A percentile compares a stretch with the other conserved stretches of the same genome.
These are phyloP conservation scores for Geotrichum ghanense DNA, from an alignment of 805 yeast species.

Conservation along the genomic window DNA sequence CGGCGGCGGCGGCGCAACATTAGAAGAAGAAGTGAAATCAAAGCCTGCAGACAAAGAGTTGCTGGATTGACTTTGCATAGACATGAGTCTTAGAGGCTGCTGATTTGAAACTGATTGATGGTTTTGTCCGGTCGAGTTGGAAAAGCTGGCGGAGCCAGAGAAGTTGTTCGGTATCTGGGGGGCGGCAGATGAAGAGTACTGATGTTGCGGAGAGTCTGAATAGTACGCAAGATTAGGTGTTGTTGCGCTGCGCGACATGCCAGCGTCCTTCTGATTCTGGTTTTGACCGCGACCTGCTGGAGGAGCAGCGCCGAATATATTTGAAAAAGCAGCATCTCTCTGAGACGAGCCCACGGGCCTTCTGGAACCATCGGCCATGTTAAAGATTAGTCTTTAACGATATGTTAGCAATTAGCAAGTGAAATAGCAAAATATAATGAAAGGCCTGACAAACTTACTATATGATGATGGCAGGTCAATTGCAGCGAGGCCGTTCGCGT, in stretches of 20 bases:
- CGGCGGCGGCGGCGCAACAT: not conserved
- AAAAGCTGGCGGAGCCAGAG: not conserved
- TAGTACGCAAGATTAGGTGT: not conserved
- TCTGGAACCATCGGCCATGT: constrained; percentile 1
- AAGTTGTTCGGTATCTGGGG: constrained; percentile 1
- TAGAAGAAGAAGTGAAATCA: not conserved
- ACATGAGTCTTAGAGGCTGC: not conserved
- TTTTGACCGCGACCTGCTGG: constrained; percentile 22
- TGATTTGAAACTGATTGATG: too few species aligned
- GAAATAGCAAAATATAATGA: not conserved
- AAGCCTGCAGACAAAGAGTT: not conserved
- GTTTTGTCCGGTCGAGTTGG: too few species aligned
- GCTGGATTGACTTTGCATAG: too few species aligned
- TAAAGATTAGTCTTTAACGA: not conserved
- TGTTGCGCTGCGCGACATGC: not conserved
- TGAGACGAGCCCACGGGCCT: constrained; percentile 6
- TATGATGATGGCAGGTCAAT: not conserved
- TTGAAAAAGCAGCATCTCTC: constrained; percentile 22
- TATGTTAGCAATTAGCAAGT: not conserved
- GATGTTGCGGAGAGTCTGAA: constrained; percentile 6
- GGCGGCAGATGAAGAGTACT: not conserved
- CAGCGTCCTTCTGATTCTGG: not conserved
- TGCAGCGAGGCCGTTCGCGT: too few species aligned
- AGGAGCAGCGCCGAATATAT: constrained; percentile 26
- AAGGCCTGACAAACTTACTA: not conserved